Evolutionary conservation across 2,329 filamentous ascomycete genomes (phyloP), one percentile per base, ranked within the genome.

Genomic region (Colletotrichum filicis): DNA sequence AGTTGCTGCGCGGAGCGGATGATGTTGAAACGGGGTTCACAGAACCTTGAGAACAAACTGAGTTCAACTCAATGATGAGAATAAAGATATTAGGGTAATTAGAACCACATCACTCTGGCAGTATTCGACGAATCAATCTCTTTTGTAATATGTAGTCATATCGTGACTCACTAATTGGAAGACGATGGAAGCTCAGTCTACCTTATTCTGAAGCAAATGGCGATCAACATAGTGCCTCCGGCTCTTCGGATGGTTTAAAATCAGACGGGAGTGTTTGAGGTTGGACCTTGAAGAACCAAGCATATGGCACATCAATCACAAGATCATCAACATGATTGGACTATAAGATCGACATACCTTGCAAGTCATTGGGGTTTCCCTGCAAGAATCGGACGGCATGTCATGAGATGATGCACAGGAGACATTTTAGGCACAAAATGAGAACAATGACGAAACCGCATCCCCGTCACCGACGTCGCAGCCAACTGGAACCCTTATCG

Each of bases 221-320:
- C 22, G 56, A 55, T 70, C 60, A 42, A 9, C 55, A 42, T 11
- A 70, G 16, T 42, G 16, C 16, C 26, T 14, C 56, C 60, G 35
- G 60, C 24, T 65, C 26, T 57, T 70, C 42, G 66, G 70, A 24
- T 28, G 57, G 35, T 55, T 12, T 26, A 12, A 42, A 60, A 49
- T 73, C 66, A 70, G 70, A 73, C 66, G 70, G 61, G 42, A 28
- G n/a, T 55, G 70, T 70, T 73, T 70, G 60, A 73, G 60, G 60
- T 52, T 57, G 60, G 55, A 57, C 66, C 60, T 60, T 55, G 56
- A 37, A 52, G 49, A 61, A 65, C 49, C 26, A 65, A 55, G 66
- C 46, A 37, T 19, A 28, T 14, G 53, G 22, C 16, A 46, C 26
- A 57, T 56, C 52, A 22, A 35, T 14, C 11, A 9, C 22, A 32